Base-by-base conservation (phyloP, 371 early-diverging fungal genomes). In the Apophysomyces sp. region DNA sequence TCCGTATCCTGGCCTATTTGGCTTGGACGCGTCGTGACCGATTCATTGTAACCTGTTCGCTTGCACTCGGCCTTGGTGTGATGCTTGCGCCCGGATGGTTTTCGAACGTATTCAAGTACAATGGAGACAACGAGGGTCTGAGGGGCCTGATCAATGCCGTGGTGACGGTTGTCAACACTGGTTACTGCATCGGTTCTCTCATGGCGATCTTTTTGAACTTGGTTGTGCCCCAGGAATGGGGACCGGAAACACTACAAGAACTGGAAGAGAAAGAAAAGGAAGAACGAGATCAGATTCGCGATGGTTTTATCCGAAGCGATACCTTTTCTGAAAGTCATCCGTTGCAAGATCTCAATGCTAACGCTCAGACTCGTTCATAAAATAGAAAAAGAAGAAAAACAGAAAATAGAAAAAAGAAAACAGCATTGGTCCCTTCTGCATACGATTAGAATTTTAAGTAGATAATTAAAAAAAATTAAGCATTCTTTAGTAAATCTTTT, bases 11-110 rank as follows among this genome's bases (percentile, higher is more conserved):
- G 51, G 76, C 86, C 11, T 84, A 82, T 69, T 57, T 86, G 58
- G 61, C 75, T 18, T 87, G 86, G 87, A 85, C 87, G 3, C 76
- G 88, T 51, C 86, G 88, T 21, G 86, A 86, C 60, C 76, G 88
- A 12, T 83, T 87, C 60, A 86, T 87, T 63, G 80, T 80, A 11
- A 81, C 84, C 6, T 68, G 69, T 15, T 63, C 81, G 3, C 63
- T 80, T 31, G 69, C 78, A 0, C 60, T 88, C 55, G 88, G 86
- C 2, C 51, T 88, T 52, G 89, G 89, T 21, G 81, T 81, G 1
- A 72, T 78, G 0, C 59, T 87, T 18, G 53, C 58, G 13, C 82
- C 82, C 9, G 72, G 69, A 36, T 87, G 86, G 79, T 81, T 86
- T 53, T 76, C 80, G 1, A 74, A 88, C 58, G 80, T 88, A 30